Evolutionary conservation across 257 asterid species (phyloP).

Genomic region (Scutellaria baicalensis): DNA sequence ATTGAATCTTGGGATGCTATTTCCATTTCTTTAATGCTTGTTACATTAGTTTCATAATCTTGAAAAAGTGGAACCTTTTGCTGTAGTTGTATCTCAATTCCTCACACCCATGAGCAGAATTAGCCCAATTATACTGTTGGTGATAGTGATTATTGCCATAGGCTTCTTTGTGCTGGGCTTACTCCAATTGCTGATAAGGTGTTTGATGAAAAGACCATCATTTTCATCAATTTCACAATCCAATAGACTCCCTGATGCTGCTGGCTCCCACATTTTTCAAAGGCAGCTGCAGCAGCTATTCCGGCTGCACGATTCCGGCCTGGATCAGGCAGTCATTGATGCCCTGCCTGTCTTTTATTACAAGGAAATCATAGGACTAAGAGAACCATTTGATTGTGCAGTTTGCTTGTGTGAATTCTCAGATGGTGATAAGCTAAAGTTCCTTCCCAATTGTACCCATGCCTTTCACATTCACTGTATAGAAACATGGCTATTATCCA

Average conservation of each 20-base stretch:
- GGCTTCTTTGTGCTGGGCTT: conserved; percentile 47
- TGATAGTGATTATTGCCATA: conserved; percentile 43
- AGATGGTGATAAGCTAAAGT: conserved; percentile 31
- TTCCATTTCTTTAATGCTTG: conserved; percentile 9
- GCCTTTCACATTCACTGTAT: conserved; percentile 43
- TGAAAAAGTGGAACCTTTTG: background rate
- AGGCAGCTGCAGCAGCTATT: conserved; percentile 52
- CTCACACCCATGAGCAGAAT: conserved; percentile 37
- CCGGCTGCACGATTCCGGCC: conserved; percentile 38
- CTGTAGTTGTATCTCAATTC: background rate
- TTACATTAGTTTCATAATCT: background rate
- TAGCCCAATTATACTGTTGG: conserved; percentile 38
- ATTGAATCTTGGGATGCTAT: conserved; percentile 12
- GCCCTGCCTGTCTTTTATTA: conserved; percentile 33
- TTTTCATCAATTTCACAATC: conserved; percentile 49
- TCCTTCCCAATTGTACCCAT: conserved; percentile 33
- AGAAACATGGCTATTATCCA: conserved; percentile 42
- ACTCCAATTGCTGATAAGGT: conserved; percentile 40
- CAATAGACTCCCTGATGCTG: conserved; percentile 32
- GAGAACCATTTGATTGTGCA: conserved; percentile 41
- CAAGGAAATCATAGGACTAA: conserved; percentile 29
- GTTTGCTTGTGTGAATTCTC: conserved; percentile 35
- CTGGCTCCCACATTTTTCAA: conserved; percentile 38
- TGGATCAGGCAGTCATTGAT: conserved; percentile 32
- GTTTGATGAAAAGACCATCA: conserved; percentile 30